Conservation (phyloP, 345 rosid genomes). For the Eucalyptus cloeziana region DNA sequence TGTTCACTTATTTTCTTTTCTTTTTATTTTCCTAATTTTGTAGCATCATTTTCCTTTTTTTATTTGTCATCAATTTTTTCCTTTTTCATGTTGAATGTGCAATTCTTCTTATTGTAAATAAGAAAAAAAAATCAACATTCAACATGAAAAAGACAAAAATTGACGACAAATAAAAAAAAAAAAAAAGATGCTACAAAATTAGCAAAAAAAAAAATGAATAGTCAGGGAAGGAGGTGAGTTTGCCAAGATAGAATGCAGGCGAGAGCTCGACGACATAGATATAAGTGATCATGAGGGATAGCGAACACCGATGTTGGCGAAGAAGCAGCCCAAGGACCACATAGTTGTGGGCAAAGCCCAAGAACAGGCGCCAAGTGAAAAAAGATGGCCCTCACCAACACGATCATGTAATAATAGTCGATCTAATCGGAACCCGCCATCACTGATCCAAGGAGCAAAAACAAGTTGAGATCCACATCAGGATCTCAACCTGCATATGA, state of each 20-base stretch:
- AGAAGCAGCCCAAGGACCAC: background rate
- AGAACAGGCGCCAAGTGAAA: constrained; percentile 70
- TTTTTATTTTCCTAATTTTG: too few species aligned
- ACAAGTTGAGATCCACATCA: constrained; percentile 50
- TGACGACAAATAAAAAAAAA: background rate
- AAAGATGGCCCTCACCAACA: constrained; percentile 69
- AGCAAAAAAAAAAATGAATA: background rate
- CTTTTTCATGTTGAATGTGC: background rate
- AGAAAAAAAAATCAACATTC: background rate
- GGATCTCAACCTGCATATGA: constrained; percentile 28
- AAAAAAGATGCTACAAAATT: background rate
- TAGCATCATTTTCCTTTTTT: background rate
- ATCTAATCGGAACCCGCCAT: constrained; percentile 87
- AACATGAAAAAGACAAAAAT: too few species aligned
- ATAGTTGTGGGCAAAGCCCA: constrained; percentile 76
- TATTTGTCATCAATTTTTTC: too few species aligned
- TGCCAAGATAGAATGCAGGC: background rate
- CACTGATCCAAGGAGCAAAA: constrained; percentile 52
- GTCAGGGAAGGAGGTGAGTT: too few species aligned
- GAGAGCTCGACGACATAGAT: background rate
- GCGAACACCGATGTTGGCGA: background rate
- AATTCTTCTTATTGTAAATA: too few species aligned
- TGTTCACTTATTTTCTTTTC: background rate
- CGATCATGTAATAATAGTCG: constrained; percentile 69
- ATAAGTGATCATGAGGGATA: background rate